Evolutionary conservation across 768 basidiomycete species (phyloP).

Genomic region (Leccinum arenicola): DNA sequence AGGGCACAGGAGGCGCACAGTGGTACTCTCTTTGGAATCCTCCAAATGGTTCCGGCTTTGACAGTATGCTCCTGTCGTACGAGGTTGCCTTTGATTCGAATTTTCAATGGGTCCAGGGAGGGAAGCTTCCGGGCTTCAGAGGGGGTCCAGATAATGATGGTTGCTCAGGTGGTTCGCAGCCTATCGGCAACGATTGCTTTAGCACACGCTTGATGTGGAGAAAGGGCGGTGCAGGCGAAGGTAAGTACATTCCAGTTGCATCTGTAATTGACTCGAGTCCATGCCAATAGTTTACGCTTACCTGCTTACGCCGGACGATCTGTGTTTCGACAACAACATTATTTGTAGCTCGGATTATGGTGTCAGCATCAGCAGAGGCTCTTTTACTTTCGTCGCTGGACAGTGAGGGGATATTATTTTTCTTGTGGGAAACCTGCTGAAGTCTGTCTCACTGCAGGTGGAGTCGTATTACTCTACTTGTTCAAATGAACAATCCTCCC

Average conservation of each 20-base stretch:
- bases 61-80: conserved; percentile 70
- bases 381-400: conserved; percentile 59
- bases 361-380: conserved; percentile 66
- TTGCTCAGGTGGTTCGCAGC: conserved; percentile 66
- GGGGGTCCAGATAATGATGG: conserved; percentile 62
- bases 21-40: conserved; percentile 69
- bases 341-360: conserved; percentile 76
- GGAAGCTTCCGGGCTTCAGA: conserved; percentile 71
- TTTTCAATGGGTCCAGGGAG: conserved; percentile 76
- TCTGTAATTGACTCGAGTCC: background rate
- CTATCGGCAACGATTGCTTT: conserved; percentile 69
- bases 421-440: background rate
- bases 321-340: conserved; percentile 55
- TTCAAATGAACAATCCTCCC: conserved; percentile 72
- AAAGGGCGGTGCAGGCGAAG: conserved; percentile 60
- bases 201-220: conserved; percentile 79
- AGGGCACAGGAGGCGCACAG: conserved; percentile 62
- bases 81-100: conserved; percentile 66
- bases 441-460: conserved; percentile 40
- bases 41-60: conserved; percentile 51
- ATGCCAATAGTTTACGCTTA: conserved; percentile 69
- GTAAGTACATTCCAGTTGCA: conserved; percentile 36
- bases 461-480: conserved; percentile 69
- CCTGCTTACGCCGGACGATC: conserved; percentile 57
- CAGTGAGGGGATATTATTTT: conserved; percentile 44